These are phyloP conservation scores for Chondrostereum purpureum DNA, from an alignment of 1,284 basidiomycete genomes.

Conservation along the genomic window DNA sequence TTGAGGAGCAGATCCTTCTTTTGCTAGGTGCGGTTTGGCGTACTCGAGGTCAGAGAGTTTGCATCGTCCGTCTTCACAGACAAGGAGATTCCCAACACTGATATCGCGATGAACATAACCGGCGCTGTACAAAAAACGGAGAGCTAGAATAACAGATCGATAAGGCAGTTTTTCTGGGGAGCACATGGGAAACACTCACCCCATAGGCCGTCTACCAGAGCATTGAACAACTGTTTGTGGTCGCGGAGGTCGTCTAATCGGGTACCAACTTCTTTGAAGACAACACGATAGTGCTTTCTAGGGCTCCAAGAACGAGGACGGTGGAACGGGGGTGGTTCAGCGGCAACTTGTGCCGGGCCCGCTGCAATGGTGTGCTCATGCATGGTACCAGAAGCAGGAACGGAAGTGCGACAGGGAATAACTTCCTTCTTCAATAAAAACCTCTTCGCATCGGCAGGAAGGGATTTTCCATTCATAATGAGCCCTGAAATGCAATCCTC, in stretches of 20 bases:
- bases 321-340: not conserved
- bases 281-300: not conserved
- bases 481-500: not conserved
- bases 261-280: not conserved
- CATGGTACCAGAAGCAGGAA: not conserved
- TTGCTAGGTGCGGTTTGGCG: not conserved
- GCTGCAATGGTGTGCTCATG: not conserved
- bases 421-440: too few relatives aligned
- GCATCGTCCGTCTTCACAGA: not conserved
- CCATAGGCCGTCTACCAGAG: not conserved
- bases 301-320: not conserved
- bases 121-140: not conserved
- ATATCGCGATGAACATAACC: not conserved
- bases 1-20: not conserved
- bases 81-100: not conserved
- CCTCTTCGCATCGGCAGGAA: not conserved
- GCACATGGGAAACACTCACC: not conserved
- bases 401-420: not conserved
- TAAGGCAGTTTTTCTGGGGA: not conserved
- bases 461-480: not conserved
- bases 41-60: not conserved
- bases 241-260: not conserved
- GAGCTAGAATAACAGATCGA: not conserved
- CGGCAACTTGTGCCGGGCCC: not conserved
- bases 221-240: not conserved